Evolutionary conservation across 106 monocot species (phyloP).

Genomic region (Cymbidium sinense): DNA sequence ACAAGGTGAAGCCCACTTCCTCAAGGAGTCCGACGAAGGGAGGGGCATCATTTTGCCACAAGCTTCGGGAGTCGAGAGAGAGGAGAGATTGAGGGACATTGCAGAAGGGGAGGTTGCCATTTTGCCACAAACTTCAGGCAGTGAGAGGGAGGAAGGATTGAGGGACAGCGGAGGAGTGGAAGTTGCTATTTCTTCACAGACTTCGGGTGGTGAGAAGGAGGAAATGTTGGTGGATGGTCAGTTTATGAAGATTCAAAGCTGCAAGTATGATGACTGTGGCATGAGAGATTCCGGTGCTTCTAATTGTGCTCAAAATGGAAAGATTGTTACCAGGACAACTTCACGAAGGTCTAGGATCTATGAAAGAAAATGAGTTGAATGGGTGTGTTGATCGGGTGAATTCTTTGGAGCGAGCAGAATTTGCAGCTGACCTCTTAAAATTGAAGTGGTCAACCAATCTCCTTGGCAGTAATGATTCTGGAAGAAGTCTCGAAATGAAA

Average conservation of each 20-base stretch:
- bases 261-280: conserved; percentile 16
- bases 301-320: conserved; percentile 32
- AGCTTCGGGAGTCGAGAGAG: conserved; percentile 16
- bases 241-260: conserved; percentile 20
- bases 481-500: conserved; percentile 1
- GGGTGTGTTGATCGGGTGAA: conserved; percentile 29
- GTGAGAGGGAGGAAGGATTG: too few relatives aligned
- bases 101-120: too few relatives aligned
- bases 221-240: not conserved
- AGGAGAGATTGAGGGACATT: too few relatives aligned
- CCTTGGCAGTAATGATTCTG: conserved; percentile 7
- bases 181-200: too few relatives aligned
- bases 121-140: too few relatives aligned
- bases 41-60: too few relatives aligned
- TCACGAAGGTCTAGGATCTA: conserved; percentile 29
- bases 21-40: conserved; percentile 29
- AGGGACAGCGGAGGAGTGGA: too few relatives aligned
- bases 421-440: conserved; percentile 69
- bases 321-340: conserved; percentile 27
- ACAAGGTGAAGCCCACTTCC: conserved; percentile 76
- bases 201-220: too few relatives aligned
- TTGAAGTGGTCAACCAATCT: conserved; percentile 75
- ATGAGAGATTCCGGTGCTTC: conserved; percentile 9
- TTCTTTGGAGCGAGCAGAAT: conserved; percentile 76
- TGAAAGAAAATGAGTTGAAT: conserved; percentile 21